Conservation (phyloP, 2,329 filamentous ascomycete species). For the Monilinia fructicola region DNA sequence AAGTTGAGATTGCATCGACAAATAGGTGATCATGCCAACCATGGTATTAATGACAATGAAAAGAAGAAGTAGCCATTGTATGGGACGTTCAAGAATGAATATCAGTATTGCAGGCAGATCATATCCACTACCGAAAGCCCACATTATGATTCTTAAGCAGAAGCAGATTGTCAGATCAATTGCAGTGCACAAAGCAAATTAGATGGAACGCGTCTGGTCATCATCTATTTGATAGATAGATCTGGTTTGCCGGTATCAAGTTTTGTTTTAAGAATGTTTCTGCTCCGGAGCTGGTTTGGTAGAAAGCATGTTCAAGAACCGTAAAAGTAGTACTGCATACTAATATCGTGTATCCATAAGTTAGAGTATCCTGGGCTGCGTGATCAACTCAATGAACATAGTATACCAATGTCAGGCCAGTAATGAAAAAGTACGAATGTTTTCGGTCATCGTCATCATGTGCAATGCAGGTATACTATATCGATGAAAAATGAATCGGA, state of each 20-base stretch:
- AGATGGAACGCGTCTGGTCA: conserved; percentile 11
- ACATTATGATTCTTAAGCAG: conserved; percentile 18
- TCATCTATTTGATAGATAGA: conserved; percentile 18
- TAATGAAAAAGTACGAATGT: conserved; percentile 20
- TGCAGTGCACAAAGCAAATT: conserved; percentile 20
- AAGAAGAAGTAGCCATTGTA: conserved; percentile 2
- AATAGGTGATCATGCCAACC: conserved; percentile 1
- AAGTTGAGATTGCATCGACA: background rate
- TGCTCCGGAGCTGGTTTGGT: conserved; percentile 11
- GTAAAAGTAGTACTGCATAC: conserved; percentile 20
- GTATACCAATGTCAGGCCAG: conserved; percentile 20
- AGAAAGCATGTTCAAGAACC: conserved; percentile 16
- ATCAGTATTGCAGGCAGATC: conserved; percentile 19
- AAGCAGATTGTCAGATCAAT: conserved; percentile 16
- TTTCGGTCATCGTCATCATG: conserved; percentile 33
- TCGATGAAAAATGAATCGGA: conserved; percentile 37
- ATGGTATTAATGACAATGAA: conserved; percentile 6
- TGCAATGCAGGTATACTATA: conserved; percentile 40
- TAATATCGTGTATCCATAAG: conserved; percentile 22
- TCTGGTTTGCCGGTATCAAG: conserved; percentile 4
- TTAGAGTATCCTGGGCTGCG: conserved; percentile 21
- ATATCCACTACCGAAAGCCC: conserved; percentile 13
- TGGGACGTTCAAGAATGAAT: conserved; percentile 16
- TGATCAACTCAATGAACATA: conserved; percentile 25
- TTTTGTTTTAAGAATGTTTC: conserved; percentile 3